Percentiles rank a stretch among this genome's conserved stretches.
Conservation (phyloP, 129 eudicot species). For the Silybum marianum region DNA sequence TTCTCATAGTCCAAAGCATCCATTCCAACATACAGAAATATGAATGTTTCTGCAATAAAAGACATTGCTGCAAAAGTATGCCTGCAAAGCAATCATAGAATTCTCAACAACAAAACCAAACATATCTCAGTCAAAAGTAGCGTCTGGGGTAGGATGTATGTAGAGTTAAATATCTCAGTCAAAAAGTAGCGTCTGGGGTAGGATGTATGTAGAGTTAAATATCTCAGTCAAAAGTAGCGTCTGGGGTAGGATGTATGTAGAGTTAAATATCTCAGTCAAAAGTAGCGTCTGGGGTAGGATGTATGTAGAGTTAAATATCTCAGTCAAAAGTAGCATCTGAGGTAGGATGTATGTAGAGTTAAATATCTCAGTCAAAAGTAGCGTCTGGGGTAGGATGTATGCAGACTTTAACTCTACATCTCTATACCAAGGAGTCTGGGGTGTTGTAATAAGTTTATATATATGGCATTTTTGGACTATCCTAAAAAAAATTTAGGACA, state of each 20-base stretch:
- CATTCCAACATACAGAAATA: constrained; percentile 93
- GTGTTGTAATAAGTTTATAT: no score
- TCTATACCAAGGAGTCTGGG: background rate
- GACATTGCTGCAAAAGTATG: constrained; percentile 92
- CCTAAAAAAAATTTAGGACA: no score
- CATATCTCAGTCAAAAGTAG: background rate
- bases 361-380: background rate
- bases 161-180: background rate
- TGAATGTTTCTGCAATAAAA: constrained; percentile 94
- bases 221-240: background rate
- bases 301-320: no score
- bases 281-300: background rate
- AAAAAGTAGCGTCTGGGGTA: background rate
- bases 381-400: background rate
- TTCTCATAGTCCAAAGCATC: constrained; percentile 87
- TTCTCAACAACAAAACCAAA: background rate
- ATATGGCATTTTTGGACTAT: no score
- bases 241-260: no score
- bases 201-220: no score
- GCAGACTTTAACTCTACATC: background rate
- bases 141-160: background rate
- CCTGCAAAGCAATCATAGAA: constrained; percentile 54
- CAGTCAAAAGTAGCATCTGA: background rate
- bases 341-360: no score
- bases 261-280: background rate